Conservation (phyloP, 2,329 filamentous ascomycete genomes). For the Akanthomyces lecanii region DNA sequence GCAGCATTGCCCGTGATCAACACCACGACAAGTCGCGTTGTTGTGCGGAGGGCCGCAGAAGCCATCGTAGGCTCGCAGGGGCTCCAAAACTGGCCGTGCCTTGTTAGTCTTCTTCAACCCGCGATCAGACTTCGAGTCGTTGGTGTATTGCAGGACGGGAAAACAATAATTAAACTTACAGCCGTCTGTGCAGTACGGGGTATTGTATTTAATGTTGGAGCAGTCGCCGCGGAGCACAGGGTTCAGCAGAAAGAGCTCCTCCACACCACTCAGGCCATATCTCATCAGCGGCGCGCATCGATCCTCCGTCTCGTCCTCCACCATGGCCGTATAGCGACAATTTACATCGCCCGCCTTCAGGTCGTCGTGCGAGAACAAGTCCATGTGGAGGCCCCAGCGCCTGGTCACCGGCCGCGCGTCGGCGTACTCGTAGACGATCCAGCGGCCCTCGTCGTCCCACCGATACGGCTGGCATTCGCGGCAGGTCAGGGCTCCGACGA, state of each 20-base stretch:
- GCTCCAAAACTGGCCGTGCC: constrained; percentile 24
- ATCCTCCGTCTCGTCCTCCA: constrained; percentile 18
- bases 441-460: constrained; percentile 3
- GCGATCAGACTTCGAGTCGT: too few relatives aligned
- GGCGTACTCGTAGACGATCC: constrained; percentile 5
- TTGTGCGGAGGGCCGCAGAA: constrained; percentile 29
- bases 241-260: constrained; percentile 27
- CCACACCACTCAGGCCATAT: constrained; percentile 22
- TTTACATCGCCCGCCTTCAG: constrained; percentile 20
- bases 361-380: background rate
- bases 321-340: constrained; percentile 23
- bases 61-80: constrained; percentile 25
- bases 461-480: background rate
- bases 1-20: constrained; percentile 27
- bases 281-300: constrained; percentile 15
- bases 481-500: background rate
- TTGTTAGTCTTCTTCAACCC: background rate
- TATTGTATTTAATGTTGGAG: constrained; percentile 26
- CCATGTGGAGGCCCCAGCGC: background rate
- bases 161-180: constrained; percentile 23
- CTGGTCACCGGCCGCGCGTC: background rate
- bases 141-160: too few relatives aligned
- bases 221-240: constrained; percentile 27
- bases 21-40: constrained; percentile 31
- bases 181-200: constrained; percentile 27